Conservation (phyloP, 2,329 filamentous ascomycete genomes). For the Chlorencoelia australis region DNA sequence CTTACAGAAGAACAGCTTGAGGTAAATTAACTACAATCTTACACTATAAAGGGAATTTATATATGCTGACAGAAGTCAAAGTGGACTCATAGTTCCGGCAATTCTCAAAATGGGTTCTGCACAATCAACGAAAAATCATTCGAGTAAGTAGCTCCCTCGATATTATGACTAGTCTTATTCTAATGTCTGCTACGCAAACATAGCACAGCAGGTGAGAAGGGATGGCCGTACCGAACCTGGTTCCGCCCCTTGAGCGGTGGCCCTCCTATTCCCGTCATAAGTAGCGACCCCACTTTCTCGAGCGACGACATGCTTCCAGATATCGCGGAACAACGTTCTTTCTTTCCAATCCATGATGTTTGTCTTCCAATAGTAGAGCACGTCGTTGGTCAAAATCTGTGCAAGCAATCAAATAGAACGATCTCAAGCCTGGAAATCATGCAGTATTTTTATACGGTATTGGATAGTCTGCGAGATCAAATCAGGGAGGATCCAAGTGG, state of each 20-base stretch:
- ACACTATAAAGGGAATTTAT: neutral
- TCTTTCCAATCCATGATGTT: conserved; percentile 4
- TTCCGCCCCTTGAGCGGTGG: too few species aligned
- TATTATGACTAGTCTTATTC: neutral
- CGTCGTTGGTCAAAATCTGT: conserved; percentile 1
- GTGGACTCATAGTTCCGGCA: too few species aligned
- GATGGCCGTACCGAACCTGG: too few species aligned
- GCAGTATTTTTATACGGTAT: neutral
- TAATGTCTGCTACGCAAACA: too few species aligned
- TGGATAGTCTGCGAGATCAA: neutral
- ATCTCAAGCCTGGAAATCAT: neutral
- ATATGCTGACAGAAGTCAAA: neutral
- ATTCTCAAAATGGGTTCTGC: too few species aligned
- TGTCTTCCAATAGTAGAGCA: conserved; percentile 6
- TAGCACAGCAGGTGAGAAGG: too few species aligned
- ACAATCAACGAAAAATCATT: conserved; percentile 2
- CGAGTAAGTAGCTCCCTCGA: neutral
- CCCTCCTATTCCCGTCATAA: neutral
- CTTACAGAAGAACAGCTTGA: neutral
- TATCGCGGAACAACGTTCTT: neutral
- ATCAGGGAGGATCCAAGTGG: conserved; percentile 2
- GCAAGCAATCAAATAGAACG: neutral
- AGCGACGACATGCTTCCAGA: conserved; percentile 2
- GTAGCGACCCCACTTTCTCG: neutral
- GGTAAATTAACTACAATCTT: neutral